A percentile compares a stretch with the other conserved stretches of the same genome.
Conservation (phyloP, 179 eudicot genomes). For the Nepenthes alata region DNA sequence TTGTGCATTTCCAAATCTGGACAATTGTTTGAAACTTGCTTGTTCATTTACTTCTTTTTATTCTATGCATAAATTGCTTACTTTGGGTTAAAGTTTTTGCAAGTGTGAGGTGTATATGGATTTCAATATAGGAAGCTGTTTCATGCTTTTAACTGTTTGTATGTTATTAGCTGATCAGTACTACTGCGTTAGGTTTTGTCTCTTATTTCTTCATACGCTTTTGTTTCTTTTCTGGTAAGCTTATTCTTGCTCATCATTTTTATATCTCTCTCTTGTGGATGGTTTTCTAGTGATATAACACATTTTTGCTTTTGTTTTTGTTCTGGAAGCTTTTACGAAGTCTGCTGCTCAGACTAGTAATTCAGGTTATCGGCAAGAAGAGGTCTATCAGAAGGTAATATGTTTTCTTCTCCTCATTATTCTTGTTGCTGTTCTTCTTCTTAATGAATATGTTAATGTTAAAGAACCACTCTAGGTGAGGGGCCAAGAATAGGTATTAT, state of each 20-base stretch:
- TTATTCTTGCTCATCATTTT: neutral
- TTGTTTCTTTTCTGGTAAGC: neutral
- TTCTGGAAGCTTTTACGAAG: slow-evolving; percentile 31
- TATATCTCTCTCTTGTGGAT: neutral
- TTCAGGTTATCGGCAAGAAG: slow-evolving; percentile 85
- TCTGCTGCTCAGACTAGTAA: slow-evolving; percentile 66
- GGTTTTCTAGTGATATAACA: neutral
- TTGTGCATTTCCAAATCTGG: too few relatives aligned
- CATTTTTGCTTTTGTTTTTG: neutral
- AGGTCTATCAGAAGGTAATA: slow-evolving; percentile 54
- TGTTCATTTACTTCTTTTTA: neutral
- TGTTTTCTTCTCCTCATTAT: too few relatives aligned
- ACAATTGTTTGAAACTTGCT: too few relatives aligned
- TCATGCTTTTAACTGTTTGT: neutral
- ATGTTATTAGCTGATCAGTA: neutral
- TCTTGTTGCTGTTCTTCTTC: too few relatives aligned
- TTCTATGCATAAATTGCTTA: neutral
- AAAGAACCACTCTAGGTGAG: too few relatives aligned
- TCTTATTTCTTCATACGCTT: neutral
- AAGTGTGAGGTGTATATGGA: neutral
- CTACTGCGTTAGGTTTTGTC: neutral
- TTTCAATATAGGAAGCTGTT: neutral
- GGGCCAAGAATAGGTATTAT: too few relatives aligned
- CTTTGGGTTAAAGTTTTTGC: neutral
- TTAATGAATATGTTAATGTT: too few relatives aligned